phyloP scores from a whole-genome alignment of 2,329 filamentous ascomycete genomes.

The Gaeumannomyces sp. region DNA sequence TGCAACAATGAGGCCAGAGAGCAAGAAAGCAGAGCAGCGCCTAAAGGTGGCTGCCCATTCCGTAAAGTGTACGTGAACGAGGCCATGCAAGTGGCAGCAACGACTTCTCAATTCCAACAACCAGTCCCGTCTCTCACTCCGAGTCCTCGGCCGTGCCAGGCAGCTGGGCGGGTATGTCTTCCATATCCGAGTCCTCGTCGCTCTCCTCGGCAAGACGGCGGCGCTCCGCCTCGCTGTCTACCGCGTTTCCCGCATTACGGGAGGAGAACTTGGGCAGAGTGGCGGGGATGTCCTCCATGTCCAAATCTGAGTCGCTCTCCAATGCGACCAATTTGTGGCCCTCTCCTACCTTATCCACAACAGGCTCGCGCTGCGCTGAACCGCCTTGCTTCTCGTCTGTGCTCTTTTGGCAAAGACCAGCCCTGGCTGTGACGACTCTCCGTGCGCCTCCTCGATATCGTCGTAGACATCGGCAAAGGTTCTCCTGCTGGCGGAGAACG shows the following conservation, averaged over 20 bases:
- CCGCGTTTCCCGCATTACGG: constrained; percentile 11
- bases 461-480: constrained; percentile 1
- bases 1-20: background rate
- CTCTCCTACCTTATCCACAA: background rate
- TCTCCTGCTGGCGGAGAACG: constrained; percentile 1
- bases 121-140: background rate
- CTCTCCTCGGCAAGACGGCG: constrained; percentile 14
- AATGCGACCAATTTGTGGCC: background rate
- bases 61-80: background rate
- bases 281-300: background rate
- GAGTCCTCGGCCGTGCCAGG: background rate
- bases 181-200: constrained; percentile 25
- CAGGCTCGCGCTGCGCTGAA: background rate
- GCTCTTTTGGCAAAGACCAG: background rate
- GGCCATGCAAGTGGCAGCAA: background rate
- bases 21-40: background rate
- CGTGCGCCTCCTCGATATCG: constrained; percentile 14
- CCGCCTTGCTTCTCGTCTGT: no score
- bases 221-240: constrained; percentile 21
- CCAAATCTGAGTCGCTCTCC: background rate
- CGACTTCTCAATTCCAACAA: background rate
- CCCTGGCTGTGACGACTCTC: constrained; percentile 13
- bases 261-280: background rate
- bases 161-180: constrained; percentile 11
- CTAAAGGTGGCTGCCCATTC: background rate